These are phyloP conservation scores for Scorias spongiosa DNA, from an alignment of 2,329 filamentous ascomycete species.

Conservation along the genomic window DNA sequence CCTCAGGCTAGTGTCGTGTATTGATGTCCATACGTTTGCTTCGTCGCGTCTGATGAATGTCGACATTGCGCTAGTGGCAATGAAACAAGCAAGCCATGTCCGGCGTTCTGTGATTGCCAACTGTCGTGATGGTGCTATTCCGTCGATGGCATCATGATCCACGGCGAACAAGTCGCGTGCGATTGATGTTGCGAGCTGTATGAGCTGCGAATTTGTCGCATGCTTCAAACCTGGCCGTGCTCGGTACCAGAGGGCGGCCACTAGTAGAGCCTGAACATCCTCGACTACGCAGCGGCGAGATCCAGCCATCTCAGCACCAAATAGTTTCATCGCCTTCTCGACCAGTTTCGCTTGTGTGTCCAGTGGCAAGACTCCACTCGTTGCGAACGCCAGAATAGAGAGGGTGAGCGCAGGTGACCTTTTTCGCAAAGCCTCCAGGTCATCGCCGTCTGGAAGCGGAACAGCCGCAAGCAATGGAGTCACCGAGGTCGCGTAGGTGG, in stretches of 20 bases:
- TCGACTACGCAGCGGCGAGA: conserved; percentile 66
- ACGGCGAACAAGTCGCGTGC: conserved; percentile 23
- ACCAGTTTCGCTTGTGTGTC: conserved; percentile 47
- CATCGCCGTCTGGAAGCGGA: conserved; percentile 3
- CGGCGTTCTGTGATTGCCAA: conserved; percentile 3
- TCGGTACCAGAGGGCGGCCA: conserved; percentile 65
- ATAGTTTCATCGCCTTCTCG: conserved; percentile 51
- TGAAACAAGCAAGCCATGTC: conserved; percentile 9
- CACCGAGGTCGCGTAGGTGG: conserved; percentile 5
- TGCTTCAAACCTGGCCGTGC: conserved; percentile 69
- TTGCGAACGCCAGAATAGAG: conserved; percentile 39
- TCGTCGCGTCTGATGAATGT: conserved; percentile 8
- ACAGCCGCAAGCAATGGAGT: conserved; percentile 10
- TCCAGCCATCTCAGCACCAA: conserved; percentile 57
- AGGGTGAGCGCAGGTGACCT: conserved; percentile 38
- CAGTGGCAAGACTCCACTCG: conserved; percentile 33
- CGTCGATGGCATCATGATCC: not conserved
- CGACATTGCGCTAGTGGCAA: conserved; percentile 5
- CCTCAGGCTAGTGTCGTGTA: conserved; percentile 11
- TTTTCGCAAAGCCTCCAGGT: conserved; percentile 5
- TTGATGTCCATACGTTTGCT: conserved; percentile 8
- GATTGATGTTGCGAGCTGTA: conserved; percentile 59
- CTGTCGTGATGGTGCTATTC: conserved; percentile 1
- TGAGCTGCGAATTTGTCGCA: conserved; percentile 72
- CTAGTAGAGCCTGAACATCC: conserved; percentile 61